Evolutionary conservation across 805 yeast species (phyloP), one percentile per base, ranked within the genome.

Genomic region (Lipomyces yamadae): DNA sequence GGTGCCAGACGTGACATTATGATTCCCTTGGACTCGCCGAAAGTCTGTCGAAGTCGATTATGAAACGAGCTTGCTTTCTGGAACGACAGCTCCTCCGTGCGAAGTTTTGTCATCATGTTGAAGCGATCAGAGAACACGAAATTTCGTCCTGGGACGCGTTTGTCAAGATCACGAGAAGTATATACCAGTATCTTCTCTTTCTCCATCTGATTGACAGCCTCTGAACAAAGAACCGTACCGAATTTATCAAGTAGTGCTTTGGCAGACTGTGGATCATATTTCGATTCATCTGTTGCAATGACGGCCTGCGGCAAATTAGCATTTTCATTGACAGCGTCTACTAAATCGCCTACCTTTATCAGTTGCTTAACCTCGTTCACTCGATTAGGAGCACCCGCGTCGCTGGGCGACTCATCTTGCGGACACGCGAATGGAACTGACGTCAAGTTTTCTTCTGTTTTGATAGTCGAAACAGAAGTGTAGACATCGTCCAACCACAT

Each of bases 41-140:
- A 72, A 3, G 85, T 74, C 0, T 82, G 80, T 6, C 72, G 72
- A 39, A 89, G 62, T 10, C 80, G 74, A 1, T 78, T 79, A 56
- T 81, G 80, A 72, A 88, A 87, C 8, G 71, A 72, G 0, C 82
- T 73, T 1, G 91, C 86, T 50, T 74, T 72, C 5, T 80, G 78
- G 61, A 86, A 82, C 39, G 85, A 78, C 10, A 74, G 73, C 1
- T 72, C 72, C 29, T 81, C 80, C 13, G 82, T 73, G 64, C 81
- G 81, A 58, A 80, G 75, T 13, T 78, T 77, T 24, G 84, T 69
- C n/a, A 80, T 67, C 56, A 76, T 74, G 67, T 81, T 73, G 52
- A 86, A 81, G 66, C 78, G 81, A 35, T 89, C 93, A 0, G 89
- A 82, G 55, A 89, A 75, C 1, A 82, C 76, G 73, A 87, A 88